Evolutionary conservation across 306 rosid genomes (phyloP), one percentile per base, ranked within the genome.

Genomic region (Echinosophora koreensis): DNA sequence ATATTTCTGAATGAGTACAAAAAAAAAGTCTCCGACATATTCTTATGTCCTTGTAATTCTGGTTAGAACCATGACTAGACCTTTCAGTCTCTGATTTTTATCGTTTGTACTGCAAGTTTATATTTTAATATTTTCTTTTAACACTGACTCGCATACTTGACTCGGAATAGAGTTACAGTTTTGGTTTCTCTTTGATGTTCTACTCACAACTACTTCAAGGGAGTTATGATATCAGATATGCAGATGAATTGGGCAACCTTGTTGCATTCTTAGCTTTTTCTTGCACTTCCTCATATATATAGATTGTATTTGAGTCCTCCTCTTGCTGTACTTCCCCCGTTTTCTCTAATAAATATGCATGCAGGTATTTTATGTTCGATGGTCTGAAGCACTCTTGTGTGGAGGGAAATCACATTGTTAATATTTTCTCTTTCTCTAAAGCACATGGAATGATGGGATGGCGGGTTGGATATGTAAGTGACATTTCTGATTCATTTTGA

Each of bases 371-470:
- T 88, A 95, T 95, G 99, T 95, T 84, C 8, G 94, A 88, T 70
- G 97, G 84, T 75, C 84, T 89, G 55, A 90, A 92, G 76, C 98
- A 95, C 83, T 32, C 90, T 50, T 95, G 97, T 69, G 28, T 95
- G 47, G 98, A 95, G 86, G 97, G 96, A 77, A 71, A 90, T 90
- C 98, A 95, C 79, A 67, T 92, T 63, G 90, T 92, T 66, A 95
- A 95, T 66, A 78, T 95, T 70, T 95, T 95, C 80, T 95, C 99
- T 57, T 95, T 95, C 83, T 95, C 99, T 0, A 95, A 95, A 85
- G 96, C 99, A 14, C 91, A 92, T 68, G 99, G 99, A 73, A 95
- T 95, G 99, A 95, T 95, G 99, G 99, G 99, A 65, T 96, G 99
- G 99, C 91, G 99, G n/a, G 87, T 96, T 47, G 99, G 99, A 84